Percentiles rank a stretch among this genome's conserved stretches.
Conservation (phyloP, 208 protist species). For the Trypanosoma avium region DNA sequence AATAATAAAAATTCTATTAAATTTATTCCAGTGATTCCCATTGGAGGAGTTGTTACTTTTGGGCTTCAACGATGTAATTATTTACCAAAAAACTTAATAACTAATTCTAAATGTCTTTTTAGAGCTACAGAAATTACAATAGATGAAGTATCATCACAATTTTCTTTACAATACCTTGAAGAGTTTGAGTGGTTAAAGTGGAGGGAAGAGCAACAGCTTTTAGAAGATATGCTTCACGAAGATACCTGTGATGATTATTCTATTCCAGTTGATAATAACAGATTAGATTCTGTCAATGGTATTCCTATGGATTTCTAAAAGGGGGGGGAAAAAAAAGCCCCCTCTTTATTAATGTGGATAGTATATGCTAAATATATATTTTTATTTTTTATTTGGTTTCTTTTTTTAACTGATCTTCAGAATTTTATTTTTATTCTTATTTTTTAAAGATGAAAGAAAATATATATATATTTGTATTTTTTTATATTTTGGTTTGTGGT, state of each 20-base stretch:
- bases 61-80: background rate
- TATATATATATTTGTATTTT: no score
- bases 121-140: slow-evolving; percentile 7
- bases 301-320: slow-evolving; percentile 30
- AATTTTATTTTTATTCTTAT: slow-evolving; percentile 8
- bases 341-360: background rate
- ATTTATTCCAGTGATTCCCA: slow-evolving; percentile 4
- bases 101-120: background rate
- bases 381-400: slow-evolving; percentile 31
- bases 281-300: slow-evolving; percentile 7
- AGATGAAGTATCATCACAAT: background rate
- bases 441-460: no score
- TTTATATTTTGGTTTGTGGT: no score
- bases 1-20: background rate
- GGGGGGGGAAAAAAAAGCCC: background rate
- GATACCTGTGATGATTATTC: background rate
- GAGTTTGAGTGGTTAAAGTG: slow-evolving; percentile 13
- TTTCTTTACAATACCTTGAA: slow-evolving; percentile 15
- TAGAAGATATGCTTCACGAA: slow-evolving; percentile 6
- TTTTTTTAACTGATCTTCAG: no score
- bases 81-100: background rate
- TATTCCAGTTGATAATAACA: background rate
- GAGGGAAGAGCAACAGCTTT: slow-evolving; percentile 1
- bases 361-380: no score
- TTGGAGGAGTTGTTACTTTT: slow-evolving; percentile 18